These are phyloP conservation scores for Lathyrus oleraceus DNA, from an alignment of 306 rosid genomes.

Conservation along the genomic window DNA sequence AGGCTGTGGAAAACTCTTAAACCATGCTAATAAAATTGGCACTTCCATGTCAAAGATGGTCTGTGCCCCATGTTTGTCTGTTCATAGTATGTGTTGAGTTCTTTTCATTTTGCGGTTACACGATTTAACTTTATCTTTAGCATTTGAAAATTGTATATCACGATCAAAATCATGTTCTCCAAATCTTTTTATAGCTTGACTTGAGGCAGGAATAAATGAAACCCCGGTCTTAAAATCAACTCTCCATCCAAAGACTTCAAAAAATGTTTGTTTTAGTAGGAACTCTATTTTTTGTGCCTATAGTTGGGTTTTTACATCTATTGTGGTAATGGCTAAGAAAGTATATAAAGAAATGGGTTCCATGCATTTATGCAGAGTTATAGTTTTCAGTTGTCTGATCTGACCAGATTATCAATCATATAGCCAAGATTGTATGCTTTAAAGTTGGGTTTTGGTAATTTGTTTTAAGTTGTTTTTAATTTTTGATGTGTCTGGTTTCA, in stretches of 20 bases:
- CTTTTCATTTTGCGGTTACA: conserved; percentile 26
- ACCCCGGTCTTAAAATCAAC: conserved; percentile 40
- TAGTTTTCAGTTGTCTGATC: neutral
- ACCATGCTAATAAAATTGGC: conserved; percentile 38
- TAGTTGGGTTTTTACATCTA: neutral
- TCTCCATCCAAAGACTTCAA: conserved; percentile 37
- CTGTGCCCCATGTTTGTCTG: conserved; percentile 6
- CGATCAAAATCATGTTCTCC: conserved; percentile 1
- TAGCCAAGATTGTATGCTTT: neutral
- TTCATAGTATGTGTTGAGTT: conserved; percentile 8
- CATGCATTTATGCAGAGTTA: neutral
- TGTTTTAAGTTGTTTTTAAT: too few relatives aligned
- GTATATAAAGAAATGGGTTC: neutral
- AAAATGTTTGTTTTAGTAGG: conserved; percentile 43
- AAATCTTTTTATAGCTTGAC: conserved; percentile 47
- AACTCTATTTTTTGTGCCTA: conserved; percentile 13
- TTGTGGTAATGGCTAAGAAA: neutral
- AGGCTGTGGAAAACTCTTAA: conserved; percentile 36
- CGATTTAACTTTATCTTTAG: conserved; percentile 3
- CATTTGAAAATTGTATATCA: conserved; percentile 2
- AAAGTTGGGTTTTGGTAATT: too few relatives aligned
- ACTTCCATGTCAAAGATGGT: conserved; percentile 34
- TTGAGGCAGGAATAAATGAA: conserved; percentile 38
- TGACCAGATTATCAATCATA: neutral
- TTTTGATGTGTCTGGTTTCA: too few relatives aligned